Base-by-base conservation (phyloP, 202 grass and related monocot genomes). In the Elaeis oleifera region DNA sequence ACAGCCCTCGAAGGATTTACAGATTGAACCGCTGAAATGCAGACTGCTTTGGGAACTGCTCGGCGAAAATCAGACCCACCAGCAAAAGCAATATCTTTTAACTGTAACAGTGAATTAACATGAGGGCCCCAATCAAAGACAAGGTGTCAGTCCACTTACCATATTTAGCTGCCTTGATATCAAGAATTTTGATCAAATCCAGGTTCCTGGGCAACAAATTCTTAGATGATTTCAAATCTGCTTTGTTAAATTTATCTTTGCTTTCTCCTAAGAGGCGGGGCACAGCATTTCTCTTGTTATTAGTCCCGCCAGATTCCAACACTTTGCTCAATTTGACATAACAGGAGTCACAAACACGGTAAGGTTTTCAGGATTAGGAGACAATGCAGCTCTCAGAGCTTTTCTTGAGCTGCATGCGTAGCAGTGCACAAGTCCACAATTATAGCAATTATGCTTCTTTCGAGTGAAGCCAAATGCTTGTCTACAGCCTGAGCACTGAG, bases 391-490 rank as follows among this genome's bases (percentile, higher is more conserved):
- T 65, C 89, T 79, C 44, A 82, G 6, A 32, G 53, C 81, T 75
- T 94, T 94, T 27, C 67, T 77, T 0, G 89, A 88, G 18, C 77
- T 88, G 69, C 89, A 94, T 0, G 78, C 51, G 54, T 85, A 80
- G 72, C 89, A 94, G 63, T 88, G 89, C 28, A 84, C 84, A 76
- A 88, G 78, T 16, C 89, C 89, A 69, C 89, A 94, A 1, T 94
- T 84, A 76, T 94, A 80, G 62, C 89, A 88, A 26, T 94, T 87
- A 63, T 88, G 89, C 64, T 81, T 85, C 76, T 94, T 94, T 54
- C 84, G 73, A 16, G 83, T 94, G 53, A 94, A 88, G 51, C 89
- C 89, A 82, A 88, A 94, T 71, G 77, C 75, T 50, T 88, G 84
- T 57, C 81, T 68, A 23, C 89, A 94, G 39, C 80, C 72, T 22